Base-by-base conservation (phyloP, 1,139 yeast genomes). In the Arxiozyma telluris region DNA sequence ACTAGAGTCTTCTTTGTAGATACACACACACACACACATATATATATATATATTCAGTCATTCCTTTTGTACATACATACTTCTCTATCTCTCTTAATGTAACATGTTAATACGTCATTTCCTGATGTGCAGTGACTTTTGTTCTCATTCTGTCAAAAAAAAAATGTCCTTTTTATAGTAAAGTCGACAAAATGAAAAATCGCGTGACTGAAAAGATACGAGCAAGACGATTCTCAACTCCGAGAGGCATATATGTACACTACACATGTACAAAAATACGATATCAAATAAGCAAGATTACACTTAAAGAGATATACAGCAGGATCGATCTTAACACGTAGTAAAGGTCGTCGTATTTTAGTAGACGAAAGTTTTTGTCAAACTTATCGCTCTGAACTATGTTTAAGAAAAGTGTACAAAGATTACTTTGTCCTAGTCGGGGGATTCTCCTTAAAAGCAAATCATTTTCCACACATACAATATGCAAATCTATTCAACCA, bases 401-500 rank as follows among this genome's bases (percentile, higher is more conserved):
- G 49, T 46, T 46, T 15, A 46, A 41, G 39, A 44, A 39, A 41
- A 22, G 43, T 47, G 43, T 43, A 11, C 43, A 34, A 22, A 38
- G 20, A 6, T 22, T 46, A 17, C 8, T 46, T 20, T 46, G 18
- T 22, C 3, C 25, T 17, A 46, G 25, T 17, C 42, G 27, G 4
- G 21, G 18, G 15, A 27, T 38, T 11, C 18, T 34, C n/a, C 18
- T 46, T 2, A 20, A 38, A 4, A 38, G 38, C 12, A 34, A 41
- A 22, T 34, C 41, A 38, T 15, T 46, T 34, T 46, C 49, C 2
- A 46, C 39, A 46, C 53, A 54, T 15, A 41, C 53, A 46, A 34
- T 23, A 46, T 34, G 42, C 49, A 61, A 58, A 50, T 69, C 60
- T 25, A 91, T 88, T 1, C 71, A 81, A 42, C 75, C 83, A 54